These are phyloP conservation scores for Rhodotorula sp. DNA, from an alignment of 1,284 basidiomycete species.

Conservation along the genomic window DNA sequence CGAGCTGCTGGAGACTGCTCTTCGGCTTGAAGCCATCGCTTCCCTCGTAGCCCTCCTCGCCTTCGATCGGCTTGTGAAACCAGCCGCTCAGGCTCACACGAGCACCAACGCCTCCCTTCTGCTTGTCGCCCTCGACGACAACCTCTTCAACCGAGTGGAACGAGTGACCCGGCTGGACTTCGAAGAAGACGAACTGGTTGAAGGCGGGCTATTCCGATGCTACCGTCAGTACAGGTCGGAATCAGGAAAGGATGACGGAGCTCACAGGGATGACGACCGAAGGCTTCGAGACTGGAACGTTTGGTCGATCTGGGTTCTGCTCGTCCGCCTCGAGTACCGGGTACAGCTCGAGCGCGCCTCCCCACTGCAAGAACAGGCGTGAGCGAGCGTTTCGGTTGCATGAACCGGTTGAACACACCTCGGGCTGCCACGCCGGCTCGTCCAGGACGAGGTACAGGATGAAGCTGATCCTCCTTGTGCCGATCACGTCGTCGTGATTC, in stretches of 20 bases:
- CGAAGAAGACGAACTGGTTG: constrained; percentile 97
- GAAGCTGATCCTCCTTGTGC: constrained; percentile 89
- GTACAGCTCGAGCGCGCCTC: constrained; percentile 94
- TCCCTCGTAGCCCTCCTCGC: constrained; percentile 79
- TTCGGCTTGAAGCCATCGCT: constrained; percentile 63
- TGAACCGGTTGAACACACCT: constrained; percentile 15
- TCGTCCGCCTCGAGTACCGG: constrained; percentile 55
- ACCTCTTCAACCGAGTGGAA: constrained; percentile 99
- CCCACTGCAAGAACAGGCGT: constrained; percentile 62
- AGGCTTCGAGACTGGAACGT: constrained; percentile 39
- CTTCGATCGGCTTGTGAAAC: constrained; percentile 87
- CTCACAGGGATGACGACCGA: constrained; percentile 35
- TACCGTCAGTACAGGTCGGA: background rate
- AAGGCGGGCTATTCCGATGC: constrained; percentile 62
- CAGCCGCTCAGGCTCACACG: constrained; percentile 86
- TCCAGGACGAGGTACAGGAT: constrained; percentile 95
- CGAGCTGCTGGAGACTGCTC: constrained; percentile 61
- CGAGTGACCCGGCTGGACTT: constrained; percentile 71
- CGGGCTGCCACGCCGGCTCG: constrained; percentile 44
- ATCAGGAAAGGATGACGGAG: background rate
- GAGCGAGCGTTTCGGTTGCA: background rate
- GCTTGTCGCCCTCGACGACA: constrained; percentile 67
- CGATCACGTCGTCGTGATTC: constrained; percentile 98
- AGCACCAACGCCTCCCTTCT: constrained; percentile 63
- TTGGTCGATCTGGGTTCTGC: constrained; percentile 48